Evolutionary conservation across 2,329 filamentous ascomycete species (phyloP).

Genomic region (Ophiostoma triangulosporum): DNA sequence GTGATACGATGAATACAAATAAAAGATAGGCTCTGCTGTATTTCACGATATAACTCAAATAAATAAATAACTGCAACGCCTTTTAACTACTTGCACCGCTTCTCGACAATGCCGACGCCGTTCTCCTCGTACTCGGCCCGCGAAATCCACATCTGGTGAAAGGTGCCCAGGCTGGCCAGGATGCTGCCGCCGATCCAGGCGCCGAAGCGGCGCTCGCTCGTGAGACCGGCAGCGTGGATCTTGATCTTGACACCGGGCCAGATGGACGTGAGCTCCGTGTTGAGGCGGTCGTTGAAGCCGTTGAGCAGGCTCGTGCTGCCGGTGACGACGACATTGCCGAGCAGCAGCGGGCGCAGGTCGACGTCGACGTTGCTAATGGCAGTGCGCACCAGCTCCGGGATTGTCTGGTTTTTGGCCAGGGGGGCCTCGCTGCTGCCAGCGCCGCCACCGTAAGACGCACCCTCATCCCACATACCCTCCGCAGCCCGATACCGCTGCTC

Average conservation of each 20-base stretch:
- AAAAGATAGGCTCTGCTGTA: background rate
- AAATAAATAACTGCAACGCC: background rate
- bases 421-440: slow-evolving; percentile 17
- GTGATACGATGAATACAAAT: background rate
- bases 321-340: slow-evolving; percentile 85
- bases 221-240: slow-evolving; percentile 74
- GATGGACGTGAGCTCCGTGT: slow-evolving; percentile 65
- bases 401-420: slow-evolving; percentile 58
- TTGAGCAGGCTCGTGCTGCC: slow-evolving; percentile 78
- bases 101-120: slow-evolving; percentile 80
- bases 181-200: slow-evolving; percentile 97
- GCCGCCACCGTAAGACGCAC: slow-evolving; percentile 46
- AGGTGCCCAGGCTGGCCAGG: slow-evolving; percentile 84
- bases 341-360: slow-evolving; percentile 68
- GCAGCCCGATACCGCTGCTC: slow-evolving; percentile 73
- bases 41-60: background rate
- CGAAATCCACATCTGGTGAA: slow-evolving; percentile 99
- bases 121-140: slow-evolving; percentile 97
- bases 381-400: slow-evolving; percentile 68
- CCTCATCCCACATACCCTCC: slow-evolving; percentile 85
- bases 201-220: slow-evolving; percentile 76
- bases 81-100: slow-evolving; percentile 65
- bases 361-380: slow-evolving; percentile 73
- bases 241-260: slow-evolving; percentile 81
- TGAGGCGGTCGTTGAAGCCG: slow-evolving; percentile 82